Percentiles rank a stretch among this genome's conserved stretches.
Evolutionary conservation across 129 eudicot species (phyloP).

Genomic region (Mikania micrantha): DNA sequence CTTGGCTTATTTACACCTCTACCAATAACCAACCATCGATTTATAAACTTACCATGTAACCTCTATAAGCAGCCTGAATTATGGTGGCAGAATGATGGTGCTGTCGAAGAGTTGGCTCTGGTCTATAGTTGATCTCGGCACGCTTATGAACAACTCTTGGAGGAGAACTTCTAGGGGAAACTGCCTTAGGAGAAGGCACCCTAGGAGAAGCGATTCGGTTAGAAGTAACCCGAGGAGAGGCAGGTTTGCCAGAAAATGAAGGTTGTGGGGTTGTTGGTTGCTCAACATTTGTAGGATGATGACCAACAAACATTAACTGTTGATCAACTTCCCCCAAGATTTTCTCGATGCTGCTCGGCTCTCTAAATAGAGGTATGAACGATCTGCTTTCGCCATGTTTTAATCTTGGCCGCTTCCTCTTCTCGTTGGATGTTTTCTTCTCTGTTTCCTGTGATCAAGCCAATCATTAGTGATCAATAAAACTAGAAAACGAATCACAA

Average conservation of each 20-base stretch:
- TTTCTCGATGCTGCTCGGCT: conserved; percentile 96
- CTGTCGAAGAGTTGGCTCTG: conserved; percentile 60
- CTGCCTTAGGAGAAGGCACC: conserved; percentile 41
- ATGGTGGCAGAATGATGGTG: conserved; percentile 74
- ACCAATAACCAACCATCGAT: not conserved
- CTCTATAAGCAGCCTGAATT: conserved; percentile 87
- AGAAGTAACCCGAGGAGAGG: conserved; percentile 39
- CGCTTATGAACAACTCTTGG: conserved; percentile 34
- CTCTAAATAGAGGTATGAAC: conserved; percentile 79
- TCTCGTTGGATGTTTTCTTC: conserved; percentile 48
- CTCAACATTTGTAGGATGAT: conserved; percentile 45
- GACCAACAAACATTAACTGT: conserved; percentile 38
- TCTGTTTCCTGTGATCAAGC: conserved; percentile 42
- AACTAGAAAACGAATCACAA: conserved; percentile 1
- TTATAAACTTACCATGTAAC: conserved; percentile 61
- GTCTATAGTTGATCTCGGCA: conserved; percentile 36
- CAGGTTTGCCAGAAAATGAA: conserved; percentile 23
- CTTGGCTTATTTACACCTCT: too few relatives aligned
- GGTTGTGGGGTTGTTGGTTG: conserved; percentile 37
- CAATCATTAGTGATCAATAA: conserved; percentile 1
- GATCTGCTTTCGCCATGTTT: conserved; percentile 70
- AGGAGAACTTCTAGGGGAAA: conserved; percentile 33
- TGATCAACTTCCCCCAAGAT: conserved; percentile 89
- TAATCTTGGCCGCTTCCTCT: conserved; percentile 51
- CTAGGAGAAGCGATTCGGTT: too few relatives aligned